Evolutionary conservation across 805 yeast species (phyloP).

Genomic region (Brettanomyces sp.): DNA sequence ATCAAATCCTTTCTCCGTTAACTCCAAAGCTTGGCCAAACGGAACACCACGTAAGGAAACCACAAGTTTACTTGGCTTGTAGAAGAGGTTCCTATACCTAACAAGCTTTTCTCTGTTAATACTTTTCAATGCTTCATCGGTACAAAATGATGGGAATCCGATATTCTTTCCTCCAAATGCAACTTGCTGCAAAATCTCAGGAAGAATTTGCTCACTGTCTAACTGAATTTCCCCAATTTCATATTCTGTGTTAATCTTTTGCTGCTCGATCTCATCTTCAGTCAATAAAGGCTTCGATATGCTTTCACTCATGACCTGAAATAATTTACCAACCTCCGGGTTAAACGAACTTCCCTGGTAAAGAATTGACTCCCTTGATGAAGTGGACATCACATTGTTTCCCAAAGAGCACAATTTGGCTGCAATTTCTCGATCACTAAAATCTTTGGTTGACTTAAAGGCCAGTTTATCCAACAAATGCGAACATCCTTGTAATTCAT

Average conservation of each 20-base stretch:
- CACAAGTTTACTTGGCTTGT: constrained; percentile 72
- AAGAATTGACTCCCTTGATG: constrained; percentile 84
- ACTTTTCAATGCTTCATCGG: constrained; percentile 51
- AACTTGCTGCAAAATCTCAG: constrained; percentile 80
- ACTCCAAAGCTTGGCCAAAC: constrained; percentile 55
- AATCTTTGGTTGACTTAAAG: constrained; percentile 57
- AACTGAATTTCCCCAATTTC: constrained; percentile 77
- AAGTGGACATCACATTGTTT: constrained; percentile 89
- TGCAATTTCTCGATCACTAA: constrained; percentile 60
- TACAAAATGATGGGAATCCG: constrained; percentile 82
- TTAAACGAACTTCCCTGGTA: constrained; percentile 95
- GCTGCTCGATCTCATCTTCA: constrained; percentile 64
- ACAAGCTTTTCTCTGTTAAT: constrained; percentile 45
- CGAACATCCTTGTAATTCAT: constrained; percentile 57
- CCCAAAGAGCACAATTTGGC: constrained; percentile 72
- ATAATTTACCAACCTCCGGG: constrained; percentile 72
- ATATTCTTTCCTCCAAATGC: constrained; percentile 68
- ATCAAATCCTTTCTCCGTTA: constrained; percentile 57
- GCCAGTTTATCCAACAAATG: constrained; percentile 84
- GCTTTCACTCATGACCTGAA: constrained; percentile 66
- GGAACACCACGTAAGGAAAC: constrained; percentile 83
- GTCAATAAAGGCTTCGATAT: constrained; percentile 61
- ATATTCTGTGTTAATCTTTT: constrained; percentile 62
- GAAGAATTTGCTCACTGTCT: constrained; percentile 77
- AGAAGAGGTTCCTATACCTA: constrained; percentile 53